Conservation (phyloP, 805 yeast genomes). For the Yarrowia divulgata region DNA sequence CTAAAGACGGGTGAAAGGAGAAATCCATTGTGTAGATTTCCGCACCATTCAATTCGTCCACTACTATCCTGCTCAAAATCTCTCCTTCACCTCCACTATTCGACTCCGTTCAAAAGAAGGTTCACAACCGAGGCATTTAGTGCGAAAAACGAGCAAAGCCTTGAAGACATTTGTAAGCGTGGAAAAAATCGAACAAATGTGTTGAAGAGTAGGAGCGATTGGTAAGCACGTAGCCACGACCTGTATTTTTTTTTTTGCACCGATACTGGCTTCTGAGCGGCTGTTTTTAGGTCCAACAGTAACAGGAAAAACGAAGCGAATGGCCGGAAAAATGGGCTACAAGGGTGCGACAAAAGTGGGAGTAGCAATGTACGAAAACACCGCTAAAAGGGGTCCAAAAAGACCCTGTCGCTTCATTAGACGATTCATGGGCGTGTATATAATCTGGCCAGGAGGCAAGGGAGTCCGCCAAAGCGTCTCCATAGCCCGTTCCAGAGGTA, state of each 20-base stretch:
- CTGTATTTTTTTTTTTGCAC: no score
- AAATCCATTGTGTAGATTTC: no score
- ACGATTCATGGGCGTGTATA: no score
- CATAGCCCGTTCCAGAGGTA: not conserved
- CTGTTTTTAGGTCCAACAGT: conserved; percentile 1
- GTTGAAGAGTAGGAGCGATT: no score
- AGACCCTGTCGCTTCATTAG: no score
- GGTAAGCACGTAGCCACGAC: no score
- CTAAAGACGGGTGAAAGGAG: not conserved
- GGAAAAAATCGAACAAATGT: not conserved
- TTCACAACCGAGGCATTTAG: conserved; percentile 21
- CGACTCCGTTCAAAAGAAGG: not conserved
- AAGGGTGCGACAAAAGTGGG: not conserved
- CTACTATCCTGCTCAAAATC: not conserved
- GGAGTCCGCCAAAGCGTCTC: no score
- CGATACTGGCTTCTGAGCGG: no score
- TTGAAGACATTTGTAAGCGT: not conserved
- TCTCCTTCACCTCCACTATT: no score
- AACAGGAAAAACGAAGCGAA: conserved; percentile 12
- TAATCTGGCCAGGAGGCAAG: no score
- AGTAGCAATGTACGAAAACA: not conserved
- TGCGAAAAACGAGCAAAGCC: conserved; percentile 20
- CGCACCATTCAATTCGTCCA: no score
- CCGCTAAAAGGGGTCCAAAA: no score
- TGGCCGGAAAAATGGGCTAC: conserved; percentile 6